Percentiles rank a stretch among this genome's conserved stretches.
Conservation (phyloP, 768 basidiomycete species). For the Pulveroboletus frians region DNA sequence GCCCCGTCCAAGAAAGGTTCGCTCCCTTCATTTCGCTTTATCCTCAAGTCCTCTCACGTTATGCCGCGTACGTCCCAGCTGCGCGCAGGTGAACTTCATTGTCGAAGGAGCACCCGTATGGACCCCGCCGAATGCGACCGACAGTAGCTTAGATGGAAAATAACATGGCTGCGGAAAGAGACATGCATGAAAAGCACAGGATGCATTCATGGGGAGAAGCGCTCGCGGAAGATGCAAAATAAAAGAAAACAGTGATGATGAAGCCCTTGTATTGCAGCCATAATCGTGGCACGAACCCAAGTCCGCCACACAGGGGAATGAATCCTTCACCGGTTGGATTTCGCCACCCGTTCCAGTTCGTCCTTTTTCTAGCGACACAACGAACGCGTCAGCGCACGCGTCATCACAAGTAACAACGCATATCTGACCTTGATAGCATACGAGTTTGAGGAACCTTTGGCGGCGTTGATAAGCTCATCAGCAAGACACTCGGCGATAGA, state of each 20-base stretch:
- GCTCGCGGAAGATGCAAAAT: constrained; percentile 10
- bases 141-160: not conserved
- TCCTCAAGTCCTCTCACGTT: no score
- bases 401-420: not conserved
- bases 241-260: constrained; percentile 1
- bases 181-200: constrained; percentile 23
- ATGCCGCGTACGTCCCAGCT: no score
- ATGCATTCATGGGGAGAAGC: constrained; percentile 23
- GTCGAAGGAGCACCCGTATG: not conserved
- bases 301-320: not conserved
- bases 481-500: constrained; percentile 98
- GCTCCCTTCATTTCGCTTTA: no score
- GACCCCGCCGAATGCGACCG: not conserved
- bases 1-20: no score
- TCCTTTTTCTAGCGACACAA: constrained; percentile 77
- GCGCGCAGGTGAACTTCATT: not conserved
- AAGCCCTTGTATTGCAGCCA: constrained; percentile 23
- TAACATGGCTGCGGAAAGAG: constrained; percentile 1
- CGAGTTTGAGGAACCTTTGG: constrained; percentile 99
- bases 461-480: constrained; percentile 99
- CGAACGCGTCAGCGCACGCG: not conserved
- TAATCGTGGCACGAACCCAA: constrained; percentile 15
- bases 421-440: constrained; percentile 92
- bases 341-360: constrained; percentile 99
- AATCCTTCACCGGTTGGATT: constrained; percentile 92